Evolutionary conservation across 164 flowering plant genomes (phyloP).

Genomic region (Vitis rupestris): DNA sequence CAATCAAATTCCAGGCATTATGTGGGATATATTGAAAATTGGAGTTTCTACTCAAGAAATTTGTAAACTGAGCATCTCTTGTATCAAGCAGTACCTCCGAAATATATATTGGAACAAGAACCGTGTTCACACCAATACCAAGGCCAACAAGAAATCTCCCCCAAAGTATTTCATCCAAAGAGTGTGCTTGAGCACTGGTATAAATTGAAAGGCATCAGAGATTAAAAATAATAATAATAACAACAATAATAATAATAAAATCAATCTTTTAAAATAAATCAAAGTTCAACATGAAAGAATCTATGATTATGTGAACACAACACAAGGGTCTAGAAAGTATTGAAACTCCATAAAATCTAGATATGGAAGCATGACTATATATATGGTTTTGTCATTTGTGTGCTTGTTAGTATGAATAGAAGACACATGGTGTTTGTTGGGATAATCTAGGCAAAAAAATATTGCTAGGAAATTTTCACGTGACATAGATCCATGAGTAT

Average conservation of each 20-base stretch:
- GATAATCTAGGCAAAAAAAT: too few relatives aligned
- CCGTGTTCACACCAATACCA: slow-evolving; percentile 87
- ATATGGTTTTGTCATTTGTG: background rate
- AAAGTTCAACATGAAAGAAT: background rate
- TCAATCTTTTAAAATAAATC: too few relatives aligned
- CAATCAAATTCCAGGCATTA: background rate
- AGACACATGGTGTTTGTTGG: too few relatives aligned
- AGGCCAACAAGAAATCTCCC: slow-evolving; percentile 90
- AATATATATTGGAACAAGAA: slow-evolving; percentile 79
- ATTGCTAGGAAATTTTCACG: too few relatives aligned
- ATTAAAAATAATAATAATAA: background rate
- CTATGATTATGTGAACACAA: background rate
- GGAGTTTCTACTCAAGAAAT: background rate
- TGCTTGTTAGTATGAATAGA: too few relatives aligned
- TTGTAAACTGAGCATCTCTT: background rate
- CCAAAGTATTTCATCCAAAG: slow-evolving; percentile 62
- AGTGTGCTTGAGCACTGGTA: slow-evolving; percentile 80
- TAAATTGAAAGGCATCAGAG: slow-evolving; percentile 6
- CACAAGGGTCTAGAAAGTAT: background rate
- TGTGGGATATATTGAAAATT: background rate
- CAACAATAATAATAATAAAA: too few relatives aligned
- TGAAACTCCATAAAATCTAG: background rate
- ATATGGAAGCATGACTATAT: background rate
- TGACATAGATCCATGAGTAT: too few relatives aligned
- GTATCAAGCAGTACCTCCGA: slow-evolving; percentile 57